phyloP scores from a whole-genome alignment of 1,139 yeast species.

The Diutina sp. region DNA sequence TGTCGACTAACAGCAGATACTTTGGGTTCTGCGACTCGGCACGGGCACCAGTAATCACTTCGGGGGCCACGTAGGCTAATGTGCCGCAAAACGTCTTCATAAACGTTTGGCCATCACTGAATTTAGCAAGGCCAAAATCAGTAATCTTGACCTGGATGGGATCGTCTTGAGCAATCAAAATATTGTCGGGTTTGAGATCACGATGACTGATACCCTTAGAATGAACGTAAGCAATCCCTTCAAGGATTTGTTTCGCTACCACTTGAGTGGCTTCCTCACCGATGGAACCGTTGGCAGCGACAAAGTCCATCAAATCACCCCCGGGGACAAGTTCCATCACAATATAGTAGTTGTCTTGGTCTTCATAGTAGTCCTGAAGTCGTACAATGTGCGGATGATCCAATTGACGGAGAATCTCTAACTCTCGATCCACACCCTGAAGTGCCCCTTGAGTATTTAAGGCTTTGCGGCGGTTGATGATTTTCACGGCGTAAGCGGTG shows the following conservation, averaged over 20 bases:
- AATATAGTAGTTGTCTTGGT: constrained; percentile 63
- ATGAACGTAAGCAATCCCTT: constrained; percentile 82
- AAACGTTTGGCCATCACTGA: constrained; percentile 62
- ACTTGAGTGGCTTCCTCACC: constrained; percentile 86
- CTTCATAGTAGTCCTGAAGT: constrained; percentile 77
- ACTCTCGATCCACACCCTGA: constrained; percentile 71
- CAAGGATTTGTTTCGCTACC: constrained; percentile 69
- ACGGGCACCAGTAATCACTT: constrained; percentile 62
- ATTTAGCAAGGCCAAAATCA: constrained; percentile 85
- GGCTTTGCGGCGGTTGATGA: constrained; percentile 72
- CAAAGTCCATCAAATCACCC: constrained; percentile 96
- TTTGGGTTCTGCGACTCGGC: constrained; percentile 22
- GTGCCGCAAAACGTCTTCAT: constrained; percentile 90
- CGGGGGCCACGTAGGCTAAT: constrained; percentile 87
- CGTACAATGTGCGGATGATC: constrained; percentile 80
- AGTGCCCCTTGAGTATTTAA: constrained; percentile 51
- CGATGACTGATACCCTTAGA: constrained; percentile 83
- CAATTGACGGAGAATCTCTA: constrained; percentile 62
- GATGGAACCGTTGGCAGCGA: constrained; percentile 81
- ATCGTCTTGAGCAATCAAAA: constrained; percentile 78
- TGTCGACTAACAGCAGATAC: constrained; percentile 81
- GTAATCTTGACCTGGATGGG: constrained; percentile 85
- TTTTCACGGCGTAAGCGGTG: constrained; percentile 77
- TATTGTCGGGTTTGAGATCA: constrained; percentile 88
- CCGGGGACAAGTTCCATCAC: constrained; percentile 95